A percentile compares a stretch with the other conserved stretches of the same genome.
phyloP scores from a whole-genome alignment of 2,329 filamentous ascomycete species.

The Pseudogymnoascus sp. region DNA sequence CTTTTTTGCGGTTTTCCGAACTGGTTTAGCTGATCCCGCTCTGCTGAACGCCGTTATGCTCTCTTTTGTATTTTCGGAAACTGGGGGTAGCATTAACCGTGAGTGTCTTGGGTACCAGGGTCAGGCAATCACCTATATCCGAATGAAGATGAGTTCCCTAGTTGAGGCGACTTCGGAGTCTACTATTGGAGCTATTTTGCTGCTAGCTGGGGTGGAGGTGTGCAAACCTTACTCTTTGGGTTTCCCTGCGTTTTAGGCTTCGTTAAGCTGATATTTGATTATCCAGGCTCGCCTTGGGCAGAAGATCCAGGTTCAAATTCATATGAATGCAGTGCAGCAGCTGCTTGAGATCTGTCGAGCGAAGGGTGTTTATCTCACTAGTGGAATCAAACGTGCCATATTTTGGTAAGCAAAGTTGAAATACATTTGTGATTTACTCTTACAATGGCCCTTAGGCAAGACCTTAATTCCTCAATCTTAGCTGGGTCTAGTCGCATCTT shows the following conservation, averaged over 20 bases:
- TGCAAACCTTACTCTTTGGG: conserved; percentile 12
- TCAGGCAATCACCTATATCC: conserved; percentile 27
- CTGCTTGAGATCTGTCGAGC: conserved; percentile 29
- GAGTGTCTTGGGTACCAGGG: conserved; percentile 32
- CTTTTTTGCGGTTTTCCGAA: conserved; percentile 30
- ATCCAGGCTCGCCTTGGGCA: conserved; percentile 31
- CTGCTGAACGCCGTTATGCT: conserved; percentile 34
- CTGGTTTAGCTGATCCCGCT: conserved; percentile 28
- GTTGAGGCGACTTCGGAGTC: conserved; percentile 27
- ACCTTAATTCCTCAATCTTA: conserved; percentile 33
- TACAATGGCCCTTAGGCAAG: conserved; percentile 29
- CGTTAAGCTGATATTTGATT: conserved; percentile 10
- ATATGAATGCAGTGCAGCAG: conserved; percentile 32
- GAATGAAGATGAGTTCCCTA: conserved; percentile 26
- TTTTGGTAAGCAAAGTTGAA: conserved; percentile 31
- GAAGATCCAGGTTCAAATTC: conserved; percentile 32
- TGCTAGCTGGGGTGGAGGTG: conserved; percentile 36
- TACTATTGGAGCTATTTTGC: conserved; percentile 34
- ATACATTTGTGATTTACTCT: conserved; percentile 6
- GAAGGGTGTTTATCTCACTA: conserved; percentile 26
- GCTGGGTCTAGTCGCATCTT: conserved; percentile 32
- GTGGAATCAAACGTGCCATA: conserved; percentile 36
- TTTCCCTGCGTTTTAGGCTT: neutral
- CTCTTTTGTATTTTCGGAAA: conserved; percentile 29
- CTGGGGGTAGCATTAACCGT: conserved; percentile 20